Evolutionary conservation across 495 filamentous ascomycete genomes (phyloP), one percentile per base, ranked within the genome.

Genomic region (Friedmanniomyces endolithicus): DNA sequence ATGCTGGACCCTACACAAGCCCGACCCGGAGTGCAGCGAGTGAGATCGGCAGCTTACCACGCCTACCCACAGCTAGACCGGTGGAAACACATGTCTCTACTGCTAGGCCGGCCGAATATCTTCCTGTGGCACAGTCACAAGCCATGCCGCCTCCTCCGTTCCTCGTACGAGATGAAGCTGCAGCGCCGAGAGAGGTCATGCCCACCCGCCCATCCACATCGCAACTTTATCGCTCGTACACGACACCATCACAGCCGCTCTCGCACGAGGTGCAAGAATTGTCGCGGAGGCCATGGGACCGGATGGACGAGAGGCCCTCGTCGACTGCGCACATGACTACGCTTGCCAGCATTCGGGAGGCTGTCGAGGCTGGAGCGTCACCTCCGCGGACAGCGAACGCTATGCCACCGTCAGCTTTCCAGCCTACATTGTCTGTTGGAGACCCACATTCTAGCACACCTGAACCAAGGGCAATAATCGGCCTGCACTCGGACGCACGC

Each of bases 181-280:
- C 35, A 1, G 48, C 54, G 1, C 54, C 54, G 17, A 2, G 54
- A 19, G 39, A 50, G 29, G 46, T 44, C 35, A 25, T 17, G 20
- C 31, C 54, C 1, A 22, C 14, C 11, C 54, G 48, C 11, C 54
- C 54, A 9, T 22, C 48, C 16, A 48, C 49, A 3, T 19, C 55
- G 43, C 48, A 45, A 24, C 46, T 53, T 11, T 58, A 52, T 48
- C 48, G 48, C 14, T 58, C 55, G 17, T 45, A 8, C 41, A 52
- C 55, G 25, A 56, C 54, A 25, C 47, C 54, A 14, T 43, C 45
- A 1, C 54, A 56, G 35, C 39, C 22, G 20, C 43, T 33, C 9
- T 29, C 14, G 23, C 8, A 19, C 41, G 25, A 23, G 16, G 9
- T 14, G 11, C 29, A 16, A n/a, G 29, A 55, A 17, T 1, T 24